phyloP scores from a whole-genome alignment of 495 filamentous ascomycete species.

The Halenospora varia region DNA sequence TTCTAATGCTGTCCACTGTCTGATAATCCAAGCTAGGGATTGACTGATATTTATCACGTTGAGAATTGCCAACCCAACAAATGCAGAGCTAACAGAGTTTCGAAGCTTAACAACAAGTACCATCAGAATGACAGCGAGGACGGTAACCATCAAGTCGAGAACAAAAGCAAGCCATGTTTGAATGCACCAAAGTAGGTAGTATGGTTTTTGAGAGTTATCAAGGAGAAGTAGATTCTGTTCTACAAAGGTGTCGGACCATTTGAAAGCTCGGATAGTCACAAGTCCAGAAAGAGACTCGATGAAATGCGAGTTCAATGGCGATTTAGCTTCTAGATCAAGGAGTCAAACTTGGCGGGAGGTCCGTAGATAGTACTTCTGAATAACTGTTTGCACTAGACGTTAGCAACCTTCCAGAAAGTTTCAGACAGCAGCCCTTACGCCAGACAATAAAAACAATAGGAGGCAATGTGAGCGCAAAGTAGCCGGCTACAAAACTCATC shows the following conservation, averaged over 20 bases:
- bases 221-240: slow-evolving; percentile 21
- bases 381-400: slow-evolving; percentile 25
- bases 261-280: slow-evolving; percentile 38
- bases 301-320: slow-evolving; percentile 38
- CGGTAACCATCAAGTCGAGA: slow-evolving; percentile 34
- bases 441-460: background rate
- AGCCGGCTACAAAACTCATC: background rate
- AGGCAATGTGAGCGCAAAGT: background rate
- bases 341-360: slow-evolving; percentile 53
- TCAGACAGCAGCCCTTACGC: background rate
- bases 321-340: slow-evolving; percentile 49
- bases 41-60: background rate
- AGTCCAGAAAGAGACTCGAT: slow-evolving; percentile 35
- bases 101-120: slow-evolving; percentile 29
- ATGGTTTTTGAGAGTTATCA: slow-evolving; percentile 36
- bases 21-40: background rate
- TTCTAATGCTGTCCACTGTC: background rate
- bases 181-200: slow-evolving; percentile 40
- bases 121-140: slow-evolving; percentile 29
- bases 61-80: slow-evolving; percentile 19
- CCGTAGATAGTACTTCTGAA: slow-evolving; percentile 51
- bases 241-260: slow-evolving; percentile 21
- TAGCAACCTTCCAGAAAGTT: too few relatives aligned
- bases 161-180: slow-evolving; percentile 38
- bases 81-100: slow-evolving; percentile 15